These are phyloP conservation scores for Hymenoscyphus repandus DNA, from an alignment of 2,329 filamentous ascomycete species.

Conservation along the genomic window DNA sequence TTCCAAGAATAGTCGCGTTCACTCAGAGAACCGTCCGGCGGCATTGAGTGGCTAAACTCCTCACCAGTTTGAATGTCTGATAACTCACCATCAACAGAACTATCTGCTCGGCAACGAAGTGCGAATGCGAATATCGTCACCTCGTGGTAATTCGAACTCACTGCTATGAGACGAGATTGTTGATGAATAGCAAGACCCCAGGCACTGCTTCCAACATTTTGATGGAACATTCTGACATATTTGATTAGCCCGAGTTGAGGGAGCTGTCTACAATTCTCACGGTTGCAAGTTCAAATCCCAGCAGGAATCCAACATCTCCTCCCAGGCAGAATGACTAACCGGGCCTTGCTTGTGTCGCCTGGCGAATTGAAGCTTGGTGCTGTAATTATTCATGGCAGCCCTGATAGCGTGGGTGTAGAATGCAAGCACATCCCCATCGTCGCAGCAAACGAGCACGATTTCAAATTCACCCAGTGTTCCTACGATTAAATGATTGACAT, in stretches of 20 bases:
- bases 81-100: background rate
- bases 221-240: conserved; percentile 55
- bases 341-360: background rate
- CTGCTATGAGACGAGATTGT: conserved; percentile 76
- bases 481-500: conserved; percentile 62
- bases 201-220: conserved; percentile 71
- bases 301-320: background rate
- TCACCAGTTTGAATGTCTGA: background rate
- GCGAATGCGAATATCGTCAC: conserved; percentile 52
- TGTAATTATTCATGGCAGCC: conserved; percentile 5
- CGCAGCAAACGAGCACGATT: conserved; percentile 61
- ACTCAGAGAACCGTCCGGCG: background rate
- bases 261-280: conserved; percentile 10
- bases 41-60: background rate
- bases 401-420: conserved; percentile 50
- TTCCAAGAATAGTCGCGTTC: conserved; percentile 3
- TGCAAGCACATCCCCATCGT: conserved; percentile 70
- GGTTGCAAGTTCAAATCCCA: conserved; percentile 7
- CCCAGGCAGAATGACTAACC: background rate
- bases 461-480: conserved; percentile 67
- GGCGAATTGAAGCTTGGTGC: background rate
- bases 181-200: conserved; percentile 82
- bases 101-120: background rate
- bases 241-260: background rate
- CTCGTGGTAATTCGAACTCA: conserved; percentile 66